Conservation (phyloP, 805 yeast genomes). For the Saccharomycopsis guyanensis region DNA sequence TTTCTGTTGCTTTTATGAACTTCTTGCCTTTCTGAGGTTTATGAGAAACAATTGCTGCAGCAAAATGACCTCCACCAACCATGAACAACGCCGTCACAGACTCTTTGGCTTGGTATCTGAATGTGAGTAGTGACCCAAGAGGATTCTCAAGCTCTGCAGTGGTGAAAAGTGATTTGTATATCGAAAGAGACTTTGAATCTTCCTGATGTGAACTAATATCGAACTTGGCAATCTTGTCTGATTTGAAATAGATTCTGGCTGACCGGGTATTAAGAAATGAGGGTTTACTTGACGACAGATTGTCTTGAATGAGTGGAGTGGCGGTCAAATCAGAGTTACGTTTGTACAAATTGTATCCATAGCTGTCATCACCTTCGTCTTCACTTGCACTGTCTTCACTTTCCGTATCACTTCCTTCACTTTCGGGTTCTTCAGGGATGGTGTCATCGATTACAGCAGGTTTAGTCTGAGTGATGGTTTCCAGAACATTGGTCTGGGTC, state of each 20-base stretch:
- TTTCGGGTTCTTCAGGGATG: too few species aligned
- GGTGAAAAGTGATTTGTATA: conserved; percentile 57
- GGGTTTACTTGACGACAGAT: conserved; percentile 27
- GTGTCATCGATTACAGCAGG: too few species aligned
- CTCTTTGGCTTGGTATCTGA: conserved; percentile 25
- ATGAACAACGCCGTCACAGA: conserved; percentile 71
- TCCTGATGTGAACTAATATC: background rate
- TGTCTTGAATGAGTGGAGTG: background rate
- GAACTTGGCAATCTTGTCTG: conserved; percentile 29
- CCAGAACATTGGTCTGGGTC: background rate
- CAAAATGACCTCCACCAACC: conserved; percentile 98
- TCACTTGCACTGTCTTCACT: conserved; percentile 26
- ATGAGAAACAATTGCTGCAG: conserved; percentile 87
- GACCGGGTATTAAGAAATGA: conserved; percentile 57
- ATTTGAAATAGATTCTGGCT: conserved; percentile 55
- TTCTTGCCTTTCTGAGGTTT: conserved; percentile 49
- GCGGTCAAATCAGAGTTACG: background rate
- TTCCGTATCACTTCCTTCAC: conserved; percentile 2
- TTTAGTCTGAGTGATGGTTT: background rate
- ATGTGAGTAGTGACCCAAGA: conserved; percentile 35
- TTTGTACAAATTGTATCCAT: background rate
- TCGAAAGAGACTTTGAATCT: conserved; percentile 45
- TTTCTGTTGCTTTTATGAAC: conserved; percentile 35
- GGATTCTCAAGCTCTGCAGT: conserved; percentile 40
- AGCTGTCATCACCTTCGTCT: conserved; percentile 27